phyloP scores from a whole-genome alignment of 2,329 filamentous ascomycete species.

The Aspergillus ochraceoroseus region DNA sequence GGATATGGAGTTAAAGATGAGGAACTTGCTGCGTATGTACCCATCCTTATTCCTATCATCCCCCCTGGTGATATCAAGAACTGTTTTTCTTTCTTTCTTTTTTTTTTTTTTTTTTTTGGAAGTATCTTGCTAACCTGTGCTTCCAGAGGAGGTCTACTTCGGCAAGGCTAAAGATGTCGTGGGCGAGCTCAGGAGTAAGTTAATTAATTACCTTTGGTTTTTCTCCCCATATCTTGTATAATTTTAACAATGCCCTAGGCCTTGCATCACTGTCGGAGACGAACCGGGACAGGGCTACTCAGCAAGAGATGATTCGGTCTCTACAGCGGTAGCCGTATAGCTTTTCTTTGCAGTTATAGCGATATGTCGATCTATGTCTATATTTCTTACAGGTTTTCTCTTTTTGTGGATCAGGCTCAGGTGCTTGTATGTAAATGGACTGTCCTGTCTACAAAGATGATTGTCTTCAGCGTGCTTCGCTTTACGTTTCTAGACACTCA shows the following conservation, averaged over 20 bases:
- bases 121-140: conserved; percentile 17
- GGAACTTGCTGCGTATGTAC: conserved; percentile 71
- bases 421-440: conserved; percentile 17
- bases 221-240: conserved; percentile 1
- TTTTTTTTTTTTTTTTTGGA: neutral
- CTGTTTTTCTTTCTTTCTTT: no score
- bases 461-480: no score
- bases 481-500: no score
- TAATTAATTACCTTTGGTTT: neutral
- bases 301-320: conserved; percentile 76
- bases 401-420: conserved; percentile 2
- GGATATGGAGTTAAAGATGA: conserved; percentile 99
- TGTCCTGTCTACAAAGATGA: no score
- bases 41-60: no score
- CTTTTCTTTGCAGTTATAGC: conserved; percentile 2
- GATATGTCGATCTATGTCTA: conserved; percentile 3
- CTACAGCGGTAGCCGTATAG: conserved; percentile 42
- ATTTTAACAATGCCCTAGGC: no score
- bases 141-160: conserved; percentile 87
- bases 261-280: conserved; percentile 77
- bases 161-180: conserved; percentile 99
- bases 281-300: conserved; percentile 75
- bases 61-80: no score
- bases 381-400: neutral
- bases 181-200: conserved; percentile 78